Evolutionary conservation across 768 basidiomycete genomes (phyloP).

Genomic region (Podaxis pistillaris): DNA sequence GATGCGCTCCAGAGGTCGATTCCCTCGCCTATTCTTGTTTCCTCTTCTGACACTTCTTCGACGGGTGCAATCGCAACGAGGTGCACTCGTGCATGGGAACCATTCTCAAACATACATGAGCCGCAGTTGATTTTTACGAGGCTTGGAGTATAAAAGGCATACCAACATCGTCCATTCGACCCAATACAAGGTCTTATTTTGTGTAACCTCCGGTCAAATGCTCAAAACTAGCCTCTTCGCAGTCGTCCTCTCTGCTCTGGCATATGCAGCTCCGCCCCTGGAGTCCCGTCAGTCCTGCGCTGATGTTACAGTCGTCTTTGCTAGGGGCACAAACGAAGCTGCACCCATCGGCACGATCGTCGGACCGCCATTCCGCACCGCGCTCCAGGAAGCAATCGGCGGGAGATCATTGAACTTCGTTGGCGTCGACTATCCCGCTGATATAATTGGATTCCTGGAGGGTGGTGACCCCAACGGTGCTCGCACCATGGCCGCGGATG

Average conservation of each 20-base stretch:
- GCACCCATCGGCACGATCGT: constrained; percentile 34
- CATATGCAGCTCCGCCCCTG: constrained; percentile 18
- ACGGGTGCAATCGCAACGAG: neutral
- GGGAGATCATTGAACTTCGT: constrained; percentile 31
- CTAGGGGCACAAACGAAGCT: constrained; percentile 34
- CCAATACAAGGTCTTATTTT: neutral
- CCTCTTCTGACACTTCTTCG: neutral
- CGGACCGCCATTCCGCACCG: constrained; percentile 34
- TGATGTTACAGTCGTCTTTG: constrained; percentile 35
- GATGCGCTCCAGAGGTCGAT: neutral
- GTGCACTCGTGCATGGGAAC: constrained; percentile 9
- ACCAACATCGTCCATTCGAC: neutral
- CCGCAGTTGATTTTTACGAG: neutral
- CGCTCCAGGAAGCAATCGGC: constrained; percentile 27
- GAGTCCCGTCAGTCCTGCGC: constrained; percentile 24
- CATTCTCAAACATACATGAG: neutral
- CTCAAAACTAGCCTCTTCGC: constrained; percentile 16
- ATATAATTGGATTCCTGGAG: constrained; percentile 32
- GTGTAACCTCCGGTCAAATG: constrained; percentile 14
- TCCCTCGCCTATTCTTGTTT: neutral
- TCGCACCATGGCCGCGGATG: constrained; percentile 32
- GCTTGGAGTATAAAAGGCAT: neutral
- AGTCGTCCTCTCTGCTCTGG: constrained; percentile 21
- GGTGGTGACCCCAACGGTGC: constrained; percentile 36
- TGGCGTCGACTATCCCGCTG: constrained; percentile 36